Evolutionary conservation across 1,284 basidiomycete genomes (phyloP), one percentile per base, ranked within the genome.

Genomic region (Pisolithus thermaeus): DNA sequence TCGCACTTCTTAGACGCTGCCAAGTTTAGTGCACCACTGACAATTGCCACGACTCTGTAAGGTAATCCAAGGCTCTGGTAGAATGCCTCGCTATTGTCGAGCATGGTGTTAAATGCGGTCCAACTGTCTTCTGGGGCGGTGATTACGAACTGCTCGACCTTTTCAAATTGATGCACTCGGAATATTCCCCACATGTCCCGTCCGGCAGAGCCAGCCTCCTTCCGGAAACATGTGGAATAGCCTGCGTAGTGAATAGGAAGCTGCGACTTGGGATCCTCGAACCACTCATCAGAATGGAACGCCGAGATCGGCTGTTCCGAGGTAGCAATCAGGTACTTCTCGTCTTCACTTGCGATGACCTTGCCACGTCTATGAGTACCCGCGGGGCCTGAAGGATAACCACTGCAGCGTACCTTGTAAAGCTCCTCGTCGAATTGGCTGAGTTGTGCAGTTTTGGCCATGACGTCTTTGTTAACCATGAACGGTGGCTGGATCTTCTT

Each of bases 151-250:
- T 97, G 84, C 70, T 99, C 97, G 49, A 99, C 81, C 75, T 99
- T 99, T 73, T 99, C 97, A 62, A 99, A 99, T 72, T 99, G 97
- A 70, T 99, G 97, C 48, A 99, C 95, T 36, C 97, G 91, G 84
- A 99, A 99, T 72, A 98, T 97, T 53, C 96, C 97, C 94, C 96
- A 98, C 74, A 97, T 98, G 65, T 99, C 97, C 52, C 93, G 88
- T 14, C 97, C 97, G 42, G 94, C 92, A 4, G 92, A 90, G 45
- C 96, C 97, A 4, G 96, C 96, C 74, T 99, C 96, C 73, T 98
- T 99, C 45, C 97, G 84, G 87, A 99, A 99, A 70, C 96, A 99
- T n/a, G 96, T 99, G 63, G 85, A 87, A 68, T 87, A 88, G 12
- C 87, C 86, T 0, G 86, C 90, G 63, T 85, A 94, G 72, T 80